These are phyloP conservation scores for Lunularia cruciata DNA, from an alignment of 225 moss, liverwort and hornwort genomes.

Conservation along the genomic window DNA sequence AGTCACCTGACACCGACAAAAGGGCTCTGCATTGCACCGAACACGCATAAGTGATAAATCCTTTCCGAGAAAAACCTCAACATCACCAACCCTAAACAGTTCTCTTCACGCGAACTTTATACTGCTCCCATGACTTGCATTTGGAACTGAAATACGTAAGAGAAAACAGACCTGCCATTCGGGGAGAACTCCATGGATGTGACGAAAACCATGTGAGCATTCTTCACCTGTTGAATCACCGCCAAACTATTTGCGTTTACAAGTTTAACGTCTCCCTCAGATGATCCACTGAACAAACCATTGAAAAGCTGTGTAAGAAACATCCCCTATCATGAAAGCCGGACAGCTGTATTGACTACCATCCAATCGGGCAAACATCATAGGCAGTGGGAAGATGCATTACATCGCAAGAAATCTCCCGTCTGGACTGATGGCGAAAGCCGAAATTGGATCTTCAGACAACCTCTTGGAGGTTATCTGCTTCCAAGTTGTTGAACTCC, in stretches of 20 bases:
- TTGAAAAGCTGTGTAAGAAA: neutral
- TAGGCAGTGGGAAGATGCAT: neutral
- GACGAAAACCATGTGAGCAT: constrained; percentile 95
- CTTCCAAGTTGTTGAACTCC: constrained; percentile 68
- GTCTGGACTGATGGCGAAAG: constrained; percentile 65
- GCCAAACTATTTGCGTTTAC: constrained; percentile 58
- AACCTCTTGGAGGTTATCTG: constrained; percentile 51
- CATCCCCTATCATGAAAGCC: neutral
- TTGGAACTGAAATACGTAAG: neutral
- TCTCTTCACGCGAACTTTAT: neutral
- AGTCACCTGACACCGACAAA: constrained; percentile 90
- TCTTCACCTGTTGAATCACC: constrained; percentile 62
- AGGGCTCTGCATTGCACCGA: constrained; percentile 53
- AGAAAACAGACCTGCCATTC: constrained; percentile 45
- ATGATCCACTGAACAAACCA: constrained; percentile 59
- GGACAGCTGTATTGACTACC: too few relatives aligned
- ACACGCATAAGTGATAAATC: too few relatives aligned
- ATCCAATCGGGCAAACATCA: neutral
- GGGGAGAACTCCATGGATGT: constrained; percentile 90
- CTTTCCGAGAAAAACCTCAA: too few relatives aligned
- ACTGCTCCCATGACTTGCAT: neutral
- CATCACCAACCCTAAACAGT: neutral
- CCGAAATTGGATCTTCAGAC: constrained; percentile 66
- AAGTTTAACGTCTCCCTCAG: constrained; percentile 73
- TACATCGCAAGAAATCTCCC: constrained; percentile 61